Evolutionary conservation across 2,329 filamentous ascomycete genomes (phyloP).

Genomic region (Curvularia spicifera): DNA sequence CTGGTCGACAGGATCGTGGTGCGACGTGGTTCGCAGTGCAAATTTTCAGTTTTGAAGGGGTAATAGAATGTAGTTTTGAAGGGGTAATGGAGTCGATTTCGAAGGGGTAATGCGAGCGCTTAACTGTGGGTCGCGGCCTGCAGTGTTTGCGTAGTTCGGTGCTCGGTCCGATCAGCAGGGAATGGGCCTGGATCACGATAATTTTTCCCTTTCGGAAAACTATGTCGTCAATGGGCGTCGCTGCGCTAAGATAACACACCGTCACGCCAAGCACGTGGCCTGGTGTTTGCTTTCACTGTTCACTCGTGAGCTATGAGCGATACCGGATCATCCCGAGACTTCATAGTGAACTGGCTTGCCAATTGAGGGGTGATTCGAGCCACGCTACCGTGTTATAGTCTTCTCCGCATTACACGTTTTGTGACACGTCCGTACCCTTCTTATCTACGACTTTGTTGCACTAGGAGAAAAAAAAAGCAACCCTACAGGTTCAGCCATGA

Average conservation of each 20-base stretch:
- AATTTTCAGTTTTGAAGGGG: conserved; percentile 49
- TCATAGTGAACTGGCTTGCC: conserved; percentile 6
- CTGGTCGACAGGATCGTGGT: conserved; percentile 6
- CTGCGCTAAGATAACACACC: conserved; percentile 10
- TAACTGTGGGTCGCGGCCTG: conserved; percentile 15
- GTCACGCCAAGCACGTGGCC: conserved; percentile 10
- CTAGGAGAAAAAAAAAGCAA: conserved; percentile 8
- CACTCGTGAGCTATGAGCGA: conserved; percentile 6
- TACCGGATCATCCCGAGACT: conserved; percentile 17
- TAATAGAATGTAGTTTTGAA: conserved; percentile 44
- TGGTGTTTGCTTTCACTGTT: conserved; percentile 16
- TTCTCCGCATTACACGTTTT: conserved; percentile 1
- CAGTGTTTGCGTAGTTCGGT: not conserved
- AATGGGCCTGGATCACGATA: conserved; percentile 16
- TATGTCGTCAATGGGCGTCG: conserved; percentile 4
- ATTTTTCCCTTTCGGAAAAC: not conserved
- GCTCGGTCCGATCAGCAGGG: conserved; percentile 27
- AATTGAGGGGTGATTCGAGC: not conserved
- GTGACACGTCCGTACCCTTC: conserved; percentile 1
- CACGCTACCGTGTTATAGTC: conserved; percentile 4
- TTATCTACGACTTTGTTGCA: not conserved
- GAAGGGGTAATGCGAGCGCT: conserved; percentile 39
- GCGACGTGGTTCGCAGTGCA: conserved; percentile 15
- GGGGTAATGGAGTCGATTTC: conserved; percentile 44
- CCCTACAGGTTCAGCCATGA: conserved; percentile 3